Evolutionary conservation across 805 yeast species (phyloP), one percentile per base, ranked within the genome.

Genomic region (Cyberlindnera maritima): DNA sequence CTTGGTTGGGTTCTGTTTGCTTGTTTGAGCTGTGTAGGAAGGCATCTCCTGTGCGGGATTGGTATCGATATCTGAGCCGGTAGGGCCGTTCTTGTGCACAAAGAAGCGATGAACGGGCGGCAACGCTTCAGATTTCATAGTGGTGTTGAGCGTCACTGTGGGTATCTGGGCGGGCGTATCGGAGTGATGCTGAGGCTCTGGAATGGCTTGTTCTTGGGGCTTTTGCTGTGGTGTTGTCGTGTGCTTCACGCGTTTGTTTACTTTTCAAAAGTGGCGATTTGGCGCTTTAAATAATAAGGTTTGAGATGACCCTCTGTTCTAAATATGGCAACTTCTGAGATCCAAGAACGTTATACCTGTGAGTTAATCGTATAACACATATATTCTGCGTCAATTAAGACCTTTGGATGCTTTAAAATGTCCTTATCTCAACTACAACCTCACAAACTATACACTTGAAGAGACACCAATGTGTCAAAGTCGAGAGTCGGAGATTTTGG

Each of bases 21-120:
- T 29, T 7, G 13, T n/a, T 5, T 8, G 19, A 8, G 18, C 19
- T 19, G 15, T 17, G 35, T 15, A n/a, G n/a, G n/a, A n/a, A n/a
- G n/a, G 13, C 35, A 17, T 32, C 19, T 11, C n/a, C 35, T 13
- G 12, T 32, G 35, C 19, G 11, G 35, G 15, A 19, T 32, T 32
- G 35, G 35, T 13, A 17, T 9, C 3, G 35, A 10, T 4, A 34
- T 34, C 37, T 34, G 37, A 15, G n/a, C 33, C 6, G 13, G 23
- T 4, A 13, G 39, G 13, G 25, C 39, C 14, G n/a, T 18, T 20
- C 5, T 29, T 19, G 32, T 18, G 9, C 17, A 40, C 21, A 8
- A 32, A 3, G 36, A 40, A 40, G 26, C 19, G 18, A 5, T 20
- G 29, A 40, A 40, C 31, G 43, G 43, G 43, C 43, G 43, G 43